Evolutionary conservation across 2,329 filamentous ascomycete genomes (phyloP).

Genomic region (Dendrostoma leiphaemia): DNA sequence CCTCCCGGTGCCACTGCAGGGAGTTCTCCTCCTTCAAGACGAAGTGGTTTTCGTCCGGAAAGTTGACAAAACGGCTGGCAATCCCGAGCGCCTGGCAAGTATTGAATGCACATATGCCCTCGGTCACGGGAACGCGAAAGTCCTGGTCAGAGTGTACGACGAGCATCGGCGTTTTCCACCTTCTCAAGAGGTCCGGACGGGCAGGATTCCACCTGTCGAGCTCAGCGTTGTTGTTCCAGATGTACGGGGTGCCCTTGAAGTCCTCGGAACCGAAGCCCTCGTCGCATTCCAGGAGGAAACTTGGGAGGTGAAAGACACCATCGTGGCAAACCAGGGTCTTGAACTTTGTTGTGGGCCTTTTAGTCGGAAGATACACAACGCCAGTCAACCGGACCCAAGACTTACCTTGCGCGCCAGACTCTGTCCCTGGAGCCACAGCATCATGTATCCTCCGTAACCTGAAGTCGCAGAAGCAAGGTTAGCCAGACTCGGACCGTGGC

Average conservation of each 20-base stretch:
- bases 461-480: too few relatives aligned
- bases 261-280: slow-evolving; percentile 23
- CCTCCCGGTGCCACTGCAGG: slow-evolving; percentile 64
- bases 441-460: slow-evolving; percentile 57
- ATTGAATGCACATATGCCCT: slow-evolving; percentile 68
- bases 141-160: slow-evolving; percentile 71
- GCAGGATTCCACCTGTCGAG: slow-evolving; percentile 52
- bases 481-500: too few relatives aligned
- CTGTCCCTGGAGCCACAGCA: slow-evolving; percentile 57
- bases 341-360: slow-evolving; percentile 34
- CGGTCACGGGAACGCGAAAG: slow-evolving; percentile 47
- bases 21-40: slow-evolving; percentile 67
- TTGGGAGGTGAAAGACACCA: slow-evolving; percentile 37
- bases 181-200: slow-evolving; percentile 41
- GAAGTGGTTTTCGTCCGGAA: slow-evolving; percentile 72
- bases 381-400: too few relatives aligned
- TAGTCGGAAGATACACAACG: neutral
- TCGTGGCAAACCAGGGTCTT: slow-evolving; percentile 56
- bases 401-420: slow-evolving; percentile 44
- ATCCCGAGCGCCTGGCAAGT: slow-evolving; percentile 67
- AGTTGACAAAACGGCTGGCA: slow-evolving; percentile 66
- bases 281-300: slow-evolving; percentile 28
- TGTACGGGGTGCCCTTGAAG: slow-evolving; percentile 41
- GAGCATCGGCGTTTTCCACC: slow-evolving; percentile 51
- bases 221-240: slow-evolving; percentile 44